Conservation (phyloP, 2,329 filamentous ascomycete genomes). For the Fusarium verrucosum region DNA sequence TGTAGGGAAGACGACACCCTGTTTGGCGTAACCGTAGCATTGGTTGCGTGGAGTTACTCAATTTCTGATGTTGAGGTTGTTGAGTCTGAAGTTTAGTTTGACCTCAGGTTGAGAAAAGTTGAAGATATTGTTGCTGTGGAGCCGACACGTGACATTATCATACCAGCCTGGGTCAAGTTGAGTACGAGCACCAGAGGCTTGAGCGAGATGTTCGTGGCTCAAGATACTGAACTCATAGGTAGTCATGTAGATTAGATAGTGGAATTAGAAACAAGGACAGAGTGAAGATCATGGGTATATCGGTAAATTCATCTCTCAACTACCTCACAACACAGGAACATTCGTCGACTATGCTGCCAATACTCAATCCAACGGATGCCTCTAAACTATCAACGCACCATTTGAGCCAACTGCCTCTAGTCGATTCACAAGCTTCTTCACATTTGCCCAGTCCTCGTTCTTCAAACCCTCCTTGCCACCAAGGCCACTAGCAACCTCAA, state of each 20-base stretch:
- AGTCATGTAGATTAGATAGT: background rate
- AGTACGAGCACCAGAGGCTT: no score
- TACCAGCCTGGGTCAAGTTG: background rate
- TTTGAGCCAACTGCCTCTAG: conserved; percentile 71
- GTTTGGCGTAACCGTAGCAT: background rate
- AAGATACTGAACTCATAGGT: background rate
- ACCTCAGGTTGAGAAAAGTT: conserved; percentile 17
- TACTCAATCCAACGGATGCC: conserved; percentile 25
- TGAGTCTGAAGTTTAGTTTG: background rate
- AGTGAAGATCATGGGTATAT: conserved; percentile 38
- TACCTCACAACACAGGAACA: conserved; percentile 31
- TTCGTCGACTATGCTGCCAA: conserved; percentile 26
- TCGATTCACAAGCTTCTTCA: conserved; percentile 87
- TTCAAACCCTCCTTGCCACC: conserved; percentile 86
- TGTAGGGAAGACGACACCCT: background rate
- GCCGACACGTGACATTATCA: conserved; percentile 19
- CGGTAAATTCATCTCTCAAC: conserved; percentile 27
- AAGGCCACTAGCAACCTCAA: conserved; percentile 85
- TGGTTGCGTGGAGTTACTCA: background rate
- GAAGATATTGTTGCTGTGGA: conserved; percentile 15
- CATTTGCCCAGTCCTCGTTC: conserved; percentile 89
- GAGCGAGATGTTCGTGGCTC: no score
- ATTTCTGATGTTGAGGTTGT: background rate
- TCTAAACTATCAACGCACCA: conserved; percentile 55
- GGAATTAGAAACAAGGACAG: background rate